Evolutionary conservation across 2,329 filamentous ascomycete genomes (phyloP), one percentile per base, ranked within the genome.

Genomic region (Talaromyces sp.): DNA sequence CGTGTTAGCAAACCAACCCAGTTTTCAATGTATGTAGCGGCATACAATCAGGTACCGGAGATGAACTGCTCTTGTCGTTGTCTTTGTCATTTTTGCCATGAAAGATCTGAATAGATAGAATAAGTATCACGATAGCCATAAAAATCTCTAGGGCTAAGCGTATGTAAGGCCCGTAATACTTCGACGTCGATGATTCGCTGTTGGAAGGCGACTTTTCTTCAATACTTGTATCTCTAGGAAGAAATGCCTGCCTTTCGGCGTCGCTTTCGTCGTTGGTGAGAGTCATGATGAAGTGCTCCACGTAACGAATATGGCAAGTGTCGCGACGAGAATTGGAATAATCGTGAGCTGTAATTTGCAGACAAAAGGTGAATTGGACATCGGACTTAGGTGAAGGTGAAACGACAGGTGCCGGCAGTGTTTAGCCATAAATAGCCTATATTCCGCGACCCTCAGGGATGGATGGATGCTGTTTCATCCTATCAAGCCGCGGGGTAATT

Each of bases 41-140:
- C 61, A 56, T 62, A 62, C 61, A 62, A 35, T 19, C 13, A 33
- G 61, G 61, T 22, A 62, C 37, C 8, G 22, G 37, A 22, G 61
- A 62, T 2, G 1, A 10, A 13, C 11, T 56, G n/a, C 11, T 56
- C 45, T 25, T 37, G 22, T 22, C 39, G 10, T 45, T 41, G 50
- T 62, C 49, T 25, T 45, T 62, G 27, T 62, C 49, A 22, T 25
- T 37, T 35, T 45, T 62, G 27, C 56, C 49, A 22, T 25, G 27
- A 13, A 62, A 22, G 22, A 22, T 5, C 22, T 15, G 17, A 35
- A 54, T 27, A 11, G 50, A 54, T 9, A 62, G 37, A 43, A 54
- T 22, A 10, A 56, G 17, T 35, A 62, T 62, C 22, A 17, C 11
- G 10, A 62, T 3, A 45, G 25, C 61, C 61, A 62, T 62, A n/a